These are phyloP conservation scores for Pyricularia sp. DNA, from an alignment of 2,329 filamentous ascomycete genomes.

Conservation along the genomic window DNA sequence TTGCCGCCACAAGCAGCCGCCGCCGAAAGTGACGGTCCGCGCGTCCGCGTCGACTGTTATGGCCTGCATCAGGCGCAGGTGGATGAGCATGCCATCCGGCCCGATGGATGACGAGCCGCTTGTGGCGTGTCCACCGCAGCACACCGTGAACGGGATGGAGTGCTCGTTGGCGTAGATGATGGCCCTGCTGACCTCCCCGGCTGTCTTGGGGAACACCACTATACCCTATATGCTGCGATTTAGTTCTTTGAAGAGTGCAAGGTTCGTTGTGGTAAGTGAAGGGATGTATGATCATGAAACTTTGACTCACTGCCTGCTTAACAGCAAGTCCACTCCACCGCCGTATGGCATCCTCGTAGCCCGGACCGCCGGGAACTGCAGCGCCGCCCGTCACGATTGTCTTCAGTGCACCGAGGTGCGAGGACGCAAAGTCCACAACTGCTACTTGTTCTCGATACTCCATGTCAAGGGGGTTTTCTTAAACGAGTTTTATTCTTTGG, in stretches of 20 bases:
- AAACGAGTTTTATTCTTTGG: background rate
- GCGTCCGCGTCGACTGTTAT: constrained; percentile 36
- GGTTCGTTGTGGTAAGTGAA: no score
- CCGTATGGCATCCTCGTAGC: constrained; percentile 1
- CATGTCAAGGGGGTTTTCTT: background rate
- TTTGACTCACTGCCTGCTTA: background rate
- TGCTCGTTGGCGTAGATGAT: constrained; percentile 33
- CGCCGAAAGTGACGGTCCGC: constrained; percentile 36
- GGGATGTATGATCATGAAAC: background rate
- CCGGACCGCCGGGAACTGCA: background rate
- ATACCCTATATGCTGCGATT: background rate
- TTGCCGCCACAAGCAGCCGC: constrained; percentile 43
- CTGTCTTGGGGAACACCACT: constrained; percentile 30
- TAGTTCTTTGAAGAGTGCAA: background rate
- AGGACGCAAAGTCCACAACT: background rate
- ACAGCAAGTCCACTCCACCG: background rate
- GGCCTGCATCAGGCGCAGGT: constrained; percentile 38
- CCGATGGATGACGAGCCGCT: constrained; percentile 35
- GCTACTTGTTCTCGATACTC: background rate
- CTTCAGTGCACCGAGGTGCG: background rate
- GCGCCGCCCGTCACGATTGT: background rate
- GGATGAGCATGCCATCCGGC: constrained; percentile 43
- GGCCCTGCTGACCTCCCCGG: constrained; percentile 28
- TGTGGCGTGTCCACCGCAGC: constrained; percentile 47
- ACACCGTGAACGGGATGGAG: constrained; percentile 39